Base-by-base conservation (phyloP, 257 asterid species). In the Solanum ossicruentum region DNA sequence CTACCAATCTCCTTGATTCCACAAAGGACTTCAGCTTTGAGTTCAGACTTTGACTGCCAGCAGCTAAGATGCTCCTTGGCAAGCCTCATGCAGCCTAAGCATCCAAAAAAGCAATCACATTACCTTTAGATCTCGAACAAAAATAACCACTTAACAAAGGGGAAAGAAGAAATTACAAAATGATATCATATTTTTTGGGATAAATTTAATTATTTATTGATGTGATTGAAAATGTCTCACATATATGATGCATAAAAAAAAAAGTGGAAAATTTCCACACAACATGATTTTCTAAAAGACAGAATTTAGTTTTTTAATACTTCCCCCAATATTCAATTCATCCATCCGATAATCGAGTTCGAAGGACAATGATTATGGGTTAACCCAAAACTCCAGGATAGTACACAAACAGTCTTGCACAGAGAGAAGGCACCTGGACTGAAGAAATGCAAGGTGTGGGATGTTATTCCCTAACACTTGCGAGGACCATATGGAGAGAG, bases 1-100 rank as follows among this genome's bases (percentile, higher is more conserved):
- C 98, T 95, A 85, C 99, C 99, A 63, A 95, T 92, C 92, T 97
- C 99, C 91, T 95, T 97, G 88, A 95, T 92, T 89, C 97, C 95
- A n/a, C 92, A 93, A 80, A 97, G 90, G 89, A 95, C 92, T 88
- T 94, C 98, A 80, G 91, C 90, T 90, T 95, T 97, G 86, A 93
- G 89, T 87, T 95, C 98, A 81, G 95, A 85, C 89, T 93, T 94
- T 52, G 98, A 89, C 84, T 91, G 95, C 99, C 99, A 97, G 94
- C 98, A 95, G 77, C 89, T 92, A 72, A 97, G 93, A 87, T 92
- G 91, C 61, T 94, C 99, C 88, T 92, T 93, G 84, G 93, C 92
- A 61, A 84, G 87, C 93, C 95, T 93, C 90, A 92, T 87, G 88
- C 97, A 93, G 82, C 99, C 99, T 96, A 85, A 83, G 83, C 82